These are phyloP conservation scores for Nakazawaea sp. DNA, from an alignment of 805 yeast species.

Conservation along the genomic window DNA sequence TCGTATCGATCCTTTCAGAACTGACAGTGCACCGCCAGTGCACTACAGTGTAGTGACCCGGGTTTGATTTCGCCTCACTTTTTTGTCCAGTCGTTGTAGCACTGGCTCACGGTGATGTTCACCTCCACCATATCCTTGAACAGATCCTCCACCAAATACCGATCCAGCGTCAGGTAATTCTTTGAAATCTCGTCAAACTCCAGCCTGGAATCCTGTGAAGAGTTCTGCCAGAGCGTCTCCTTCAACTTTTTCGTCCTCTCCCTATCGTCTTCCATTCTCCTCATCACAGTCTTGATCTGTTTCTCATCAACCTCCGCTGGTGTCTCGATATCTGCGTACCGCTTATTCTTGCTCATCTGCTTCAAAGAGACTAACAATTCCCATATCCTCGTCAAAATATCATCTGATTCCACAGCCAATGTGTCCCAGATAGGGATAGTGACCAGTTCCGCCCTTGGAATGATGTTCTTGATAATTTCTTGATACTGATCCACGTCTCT, in stretches of 20 bases:
- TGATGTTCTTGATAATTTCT: neutral
- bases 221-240: slow-evolving; percentile 72
- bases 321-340: slow-evolving; percentile 20
- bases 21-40: no score
- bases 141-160: slow-evolving; percentile 38
- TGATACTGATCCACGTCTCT: slow-evolving; percentile 14
- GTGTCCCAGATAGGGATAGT: neutral
- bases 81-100: slow-evolving; percentile 28
- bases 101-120: slow-evolving; percentile 43
- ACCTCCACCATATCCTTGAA: slow-evolving; percentile 45
- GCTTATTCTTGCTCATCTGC: slow-evolving; percentile 45
- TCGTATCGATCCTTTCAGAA: no score
- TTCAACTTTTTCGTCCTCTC: slow-evolving; percentile 84
- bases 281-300: slow-evolving; percentile 45
- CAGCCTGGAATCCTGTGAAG: slow-evolving; percentile 19
- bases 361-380: slow-evolving; percentile 36
- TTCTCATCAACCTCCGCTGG: slow-evolving; percentile 19
- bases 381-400: slow-evolving; percentile 35
- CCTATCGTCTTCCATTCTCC: slow-evolving; percentile 87
- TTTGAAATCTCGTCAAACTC: slow-evolving; percentile 50
- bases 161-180: slow-evolving; percentile 38
- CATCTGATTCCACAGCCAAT: slow-evolving; percentile 7
- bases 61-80: no score
- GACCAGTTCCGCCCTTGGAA: neutral
- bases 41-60: no score